A percentile compares a stretch with the other conserved stretches of the same genome.
Evolutionary conservation across 2,329 filamentous ascomycete genomes (phyloP).

Genomic region (Cladosporium austrohemisphaericum): DNA sequence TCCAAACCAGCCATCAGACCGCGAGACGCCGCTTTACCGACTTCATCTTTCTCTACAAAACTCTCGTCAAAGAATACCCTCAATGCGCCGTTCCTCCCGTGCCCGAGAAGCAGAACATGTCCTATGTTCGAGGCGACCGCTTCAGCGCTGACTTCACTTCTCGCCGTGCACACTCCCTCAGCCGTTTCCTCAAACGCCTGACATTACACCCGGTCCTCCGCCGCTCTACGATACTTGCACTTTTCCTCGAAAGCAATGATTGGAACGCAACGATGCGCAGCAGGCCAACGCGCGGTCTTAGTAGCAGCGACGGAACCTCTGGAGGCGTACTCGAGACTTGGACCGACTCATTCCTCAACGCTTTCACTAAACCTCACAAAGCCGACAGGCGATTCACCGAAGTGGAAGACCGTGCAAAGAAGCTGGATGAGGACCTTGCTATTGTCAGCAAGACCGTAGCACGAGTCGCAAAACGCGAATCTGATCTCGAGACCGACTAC

Average conservation of each 20-base stretch:
- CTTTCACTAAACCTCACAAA: slow-evolving; percentile 94
- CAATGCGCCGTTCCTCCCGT: slow-evolving; percentile 90
- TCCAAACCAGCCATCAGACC: slow-evolving; percentile 73
- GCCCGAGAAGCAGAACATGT: slow-evolving; percentile 98
- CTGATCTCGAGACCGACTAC: slow-evolving; percentile 83
- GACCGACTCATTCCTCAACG: slow-evolving; percentile 94
- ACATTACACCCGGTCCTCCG: slow-evolving; percentile 86
- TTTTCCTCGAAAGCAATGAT: slow-evolving; percentile 86
- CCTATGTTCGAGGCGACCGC: slow-evolving; percentile 93
- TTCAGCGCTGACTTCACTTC: slow-evolving; percentile 91
- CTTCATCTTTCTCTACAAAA: slow-evolving; percentile 94
- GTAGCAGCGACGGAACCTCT: slow-evolving; percentile 42
- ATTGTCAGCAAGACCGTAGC: slow-evolving; percentile 96
- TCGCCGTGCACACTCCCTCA: slow-evolving; percentile 81
- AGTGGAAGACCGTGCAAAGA: slow-evolving; percentile 86
- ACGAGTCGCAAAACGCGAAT: slow-evolving; percentile 80
- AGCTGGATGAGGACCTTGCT: slow-evolving; percentile 86
- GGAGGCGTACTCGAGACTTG: slow-evolving; percentile 88
- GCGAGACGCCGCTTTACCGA: slow-evolving; percentile 94
- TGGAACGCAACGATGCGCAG: slow-evolving; percentile 96
- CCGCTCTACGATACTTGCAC: slow-evolving; percentile 74
- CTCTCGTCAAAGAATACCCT: slow-evolving; percentile 80
- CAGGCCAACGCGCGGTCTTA: slow-evolving; percentile 60
- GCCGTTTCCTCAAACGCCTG: slow-evolving; percentile 83
- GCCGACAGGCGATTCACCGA: slow-evolving; percentile 92